Conservation (phyloP, 352 stramenopile species). For the Pythium angustatum region DNA sequence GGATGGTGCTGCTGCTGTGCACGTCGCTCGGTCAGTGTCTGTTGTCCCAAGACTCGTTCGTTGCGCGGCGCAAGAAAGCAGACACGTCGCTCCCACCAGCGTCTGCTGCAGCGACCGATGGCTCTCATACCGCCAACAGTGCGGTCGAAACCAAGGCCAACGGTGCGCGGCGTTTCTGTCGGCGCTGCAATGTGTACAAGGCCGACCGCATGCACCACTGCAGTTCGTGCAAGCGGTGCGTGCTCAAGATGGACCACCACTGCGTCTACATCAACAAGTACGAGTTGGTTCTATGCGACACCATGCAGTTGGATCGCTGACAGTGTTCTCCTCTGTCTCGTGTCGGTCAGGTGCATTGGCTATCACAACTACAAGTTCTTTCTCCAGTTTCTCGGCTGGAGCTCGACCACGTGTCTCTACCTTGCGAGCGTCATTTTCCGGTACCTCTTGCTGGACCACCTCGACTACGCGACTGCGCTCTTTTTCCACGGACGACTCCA, state of each 20-base stretch:
- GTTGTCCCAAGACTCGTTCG: constrained; percentile 58
- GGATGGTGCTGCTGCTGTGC: constrained; percentile 53
- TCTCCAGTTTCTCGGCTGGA: constrained; percentile 83
- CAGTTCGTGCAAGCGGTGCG: constrained; percentile 69
- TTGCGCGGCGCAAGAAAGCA: constrained; percentile 36
- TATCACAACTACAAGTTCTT: constrained; percentile 92
- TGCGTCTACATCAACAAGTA: constrained; percentile 91
- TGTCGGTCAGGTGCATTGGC: constrained; percentile 74
- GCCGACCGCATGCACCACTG: constrained; percentile 84
- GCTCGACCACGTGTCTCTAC: constrained; percentile 64
- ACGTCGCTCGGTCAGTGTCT: constrained; percentile 60
- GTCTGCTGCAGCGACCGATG: neutral
- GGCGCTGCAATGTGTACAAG: constrained; percentile 77
- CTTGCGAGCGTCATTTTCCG: constrained; percentile 66
- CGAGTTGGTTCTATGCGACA: constrained; percentile 4
- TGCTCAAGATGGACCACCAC: constrained; percentile 90
- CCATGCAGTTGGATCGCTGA: neutral
- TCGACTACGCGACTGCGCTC: constrained; percentile 53
- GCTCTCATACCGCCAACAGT: neutral
- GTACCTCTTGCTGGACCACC: constrained; percentile 52
- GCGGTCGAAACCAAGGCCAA: constrained; percentile 74
- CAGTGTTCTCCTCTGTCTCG: neutral
- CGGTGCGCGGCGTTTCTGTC: constrained; percentile 63
- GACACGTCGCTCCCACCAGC: neutral
- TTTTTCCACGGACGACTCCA: constrained; percentile 59